A percentile compares a stretch with the other conserved stretches of the same genome.
Evolutionary conservation across 2,329 filamentous ascomycete species (phyloP).

Genomic region (Neurospora sp.): DNA sequence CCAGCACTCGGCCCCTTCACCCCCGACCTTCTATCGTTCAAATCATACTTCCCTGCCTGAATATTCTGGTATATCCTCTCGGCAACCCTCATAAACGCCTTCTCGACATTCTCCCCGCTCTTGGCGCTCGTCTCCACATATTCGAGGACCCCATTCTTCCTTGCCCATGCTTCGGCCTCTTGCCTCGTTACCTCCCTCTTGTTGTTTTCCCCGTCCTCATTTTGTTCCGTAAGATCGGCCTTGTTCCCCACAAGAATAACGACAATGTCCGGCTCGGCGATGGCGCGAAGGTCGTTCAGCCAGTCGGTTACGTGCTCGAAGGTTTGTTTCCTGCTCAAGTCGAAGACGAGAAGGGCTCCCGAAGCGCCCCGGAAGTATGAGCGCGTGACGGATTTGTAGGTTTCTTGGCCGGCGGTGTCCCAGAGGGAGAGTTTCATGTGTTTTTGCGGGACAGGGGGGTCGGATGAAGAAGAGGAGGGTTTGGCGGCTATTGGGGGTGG

Average conservation of each 20-base stretch:
- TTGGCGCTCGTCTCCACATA: slow-evolving; percentile 97
- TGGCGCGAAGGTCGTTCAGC: slow-evolving; percentile 87
- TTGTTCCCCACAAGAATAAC: slow-evolving; percentile 96
- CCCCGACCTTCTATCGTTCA: slow-evolving; percentile 85
- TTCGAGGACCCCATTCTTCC: slow-evolving; percentile 72
- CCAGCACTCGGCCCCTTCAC: slow-evolving; percentile 64
- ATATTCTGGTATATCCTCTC: slow-evolving; percentile 97
- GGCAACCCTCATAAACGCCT: slow-evolving; percentile 85
- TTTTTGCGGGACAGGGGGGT: slow-evolving; percentile 38
- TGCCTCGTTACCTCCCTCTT: slow-evolving; percentile 69
- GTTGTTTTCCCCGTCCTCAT: slow-evolving; percentile 37
- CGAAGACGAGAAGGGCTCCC: slow-evolving; percentile 76
- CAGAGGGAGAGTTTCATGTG: slow-evolving; percentile 92
- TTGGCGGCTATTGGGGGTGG: slow-evolving; percentile 35
- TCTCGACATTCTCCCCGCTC: slow-evolving; percentile 87
- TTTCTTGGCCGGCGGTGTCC: slow-evolving; percentile 96
- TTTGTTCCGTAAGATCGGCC: slow-evolving; percentile 57
- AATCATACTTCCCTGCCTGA: slow-evolving; percentile 85
- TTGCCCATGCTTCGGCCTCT: slow-evolving; percentile 87
- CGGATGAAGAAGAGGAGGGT: slow-evolving; percentile 19
- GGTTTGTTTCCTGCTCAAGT: slow-evolving; percentile 77
- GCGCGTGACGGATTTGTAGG: slow-evolving; percentile 90
- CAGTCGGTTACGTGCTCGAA: slow-evolving; percentile 86
- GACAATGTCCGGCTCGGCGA: slow-evolving; percentile 91
- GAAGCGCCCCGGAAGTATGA: slow-evolving; percentile 81